Evolutionary conservation across 2,329 filamentous ascomycete species (phyloP).

Genomic region (Bipolaris oryzae): DNA sequence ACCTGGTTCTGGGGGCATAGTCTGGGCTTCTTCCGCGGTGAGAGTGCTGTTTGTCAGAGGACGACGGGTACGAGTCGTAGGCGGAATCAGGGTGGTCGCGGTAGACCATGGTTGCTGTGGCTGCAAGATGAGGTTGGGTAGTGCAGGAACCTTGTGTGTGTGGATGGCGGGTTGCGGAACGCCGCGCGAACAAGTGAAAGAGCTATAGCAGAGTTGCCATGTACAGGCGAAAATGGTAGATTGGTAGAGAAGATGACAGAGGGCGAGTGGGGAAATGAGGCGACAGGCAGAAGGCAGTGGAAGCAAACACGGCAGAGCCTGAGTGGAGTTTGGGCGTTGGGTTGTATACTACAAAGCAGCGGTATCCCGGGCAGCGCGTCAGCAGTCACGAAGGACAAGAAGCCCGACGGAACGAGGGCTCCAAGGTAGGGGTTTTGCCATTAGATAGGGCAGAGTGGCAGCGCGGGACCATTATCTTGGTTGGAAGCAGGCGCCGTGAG

Average conservation of each 20-base stretch:
- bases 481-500: conserved; percentile 7
- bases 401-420: conserved; percentile 11
- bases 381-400: conserved; percentile 3
- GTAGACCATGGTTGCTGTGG: conserved; percentile 25
- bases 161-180: conserved; percentile 17
- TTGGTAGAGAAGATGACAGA: conserved; percentile 9
- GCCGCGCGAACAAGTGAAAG: conserved; percentile 32
- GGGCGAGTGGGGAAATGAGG: conserved; percentile 7
- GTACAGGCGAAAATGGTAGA: conserved; percentile 21
- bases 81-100: conserved; percentile 26
- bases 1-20: conserved; percentile 24
- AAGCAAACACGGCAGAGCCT: conserved; percentile 25
- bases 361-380: conserved; percentile 10
- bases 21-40: conserved; percentile 36
- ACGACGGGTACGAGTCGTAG: conserved; percentile 18
- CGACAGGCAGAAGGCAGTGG: conserved; percentile 12
- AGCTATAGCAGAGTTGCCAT: conserved; percentile 28
- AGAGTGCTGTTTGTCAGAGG: conserved; percentile 33
- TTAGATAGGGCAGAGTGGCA: conserved; percentile 18
- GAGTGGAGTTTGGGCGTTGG: conserved; percentile 19
- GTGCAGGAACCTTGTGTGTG: conserved; percentile 12
- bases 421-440: conserved; percentile 10
- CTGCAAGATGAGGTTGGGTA: conserved; percentile 28
- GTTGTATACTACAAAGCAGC: conserved; percentile 21
- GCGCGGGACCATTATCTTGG: conserved; percentile 5